Evolutionary conservation across 768 basidiomycete species (phyloP).

Genomic region (Boletellus emodensis): DNA sequence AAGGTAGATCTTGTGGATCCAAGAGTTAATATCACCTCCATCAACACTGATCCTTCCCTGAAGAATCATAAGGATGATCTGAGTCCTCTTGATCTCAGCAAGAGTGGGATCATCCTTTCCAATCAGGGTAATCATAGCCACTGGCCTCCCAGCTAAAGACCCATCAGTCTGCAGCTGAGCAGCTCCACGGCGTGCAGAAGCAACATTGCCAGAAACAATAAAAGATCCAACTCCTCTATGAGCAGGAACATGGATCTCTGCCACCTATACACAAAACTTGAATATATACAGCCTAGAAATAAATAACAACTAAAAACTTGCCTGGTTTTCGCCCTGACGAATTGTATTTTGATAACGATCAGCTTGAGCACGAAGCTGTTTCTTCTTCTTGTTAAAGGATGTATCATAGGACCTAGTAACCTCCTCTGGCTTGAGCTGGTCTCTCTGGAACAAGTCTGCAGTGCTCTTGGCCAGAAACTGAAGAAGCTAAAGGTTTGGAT

Average conservation of each 20-base stretch:
- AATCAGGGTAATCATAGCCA: conserved; percentile 41
- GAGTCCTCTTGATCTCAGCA: conserved; percentile 47
- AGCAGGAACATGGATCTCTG: conserved; percentile 22
- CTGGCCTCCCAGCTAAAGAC: conserved; percentile 29
- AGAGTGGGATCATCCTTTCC: conserved; percentile 55
- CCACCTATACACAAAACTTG: conserved; percentile 9
- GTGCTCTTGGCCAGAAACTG: conserved; percentile 27
- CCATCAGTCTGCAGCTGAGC: conserved; percentile 22
- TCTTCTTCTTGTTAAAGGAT: conserved; percentile 9
- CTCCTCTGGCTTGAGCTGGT: conserved; percentile 24
- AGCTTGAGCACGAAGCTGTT: conserved; percentile 14
- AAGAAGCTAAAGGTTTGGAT: conserved; percentile 17
- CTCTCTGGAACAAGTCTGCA: conserved; percentile 22
- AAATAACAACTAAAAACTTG: conserved; percentile 15
- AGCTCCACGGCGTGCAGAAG: conserved; percentile 7
- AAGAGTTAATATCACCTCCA: conserved; percentile 33
- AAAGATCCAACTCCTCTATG: conserved; percentile 19
- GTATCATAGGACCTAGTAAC: conserved; percentile 21
- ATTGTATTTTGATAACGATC: conserved; percentile 31
- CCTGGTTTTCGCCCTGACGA: conserved; percentile 35
- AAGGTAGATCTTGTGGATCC: conserved; percentile 36
- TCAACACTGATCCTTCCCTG: conserved; percentile 30
- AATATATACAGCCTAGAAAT: background rate
- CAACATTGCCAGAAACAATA: conserved; percentile 19
- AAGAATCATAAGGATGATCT: conserved; percentile 30